Base-by-base conservation (phyloP, 176 grass and related monocot species). In the Aechmea fasciata region DNA sequence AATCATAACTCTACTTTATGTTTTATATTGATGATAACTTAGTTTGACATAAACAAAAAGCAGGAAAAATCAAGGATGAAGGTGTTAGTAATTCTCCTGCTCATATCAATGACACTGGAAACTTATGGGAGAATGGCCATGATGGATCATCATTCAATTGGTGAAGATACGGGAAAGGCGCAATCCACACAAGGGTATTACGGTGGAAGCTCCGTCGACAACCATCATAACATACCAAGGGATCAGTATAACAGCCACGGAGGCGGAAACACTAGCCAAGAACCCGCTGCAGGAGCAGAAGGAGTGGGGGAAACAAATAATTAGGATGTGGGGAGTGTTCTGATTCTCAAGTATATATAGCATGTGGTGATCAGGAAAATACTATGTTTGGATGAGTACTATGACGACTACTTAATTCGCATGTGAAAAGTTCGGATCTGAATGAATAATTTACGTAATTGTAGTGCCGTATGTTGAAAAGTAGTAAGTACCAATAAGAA, bases 151-250 rank as follows among this genome's bases (percentile, higher is more conserved):
- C 77, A 79, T 64, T 61, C 55, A 61, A 11, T 9, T 61, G 10
- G 9, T 18, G 15, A 3, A 79, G 77, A 52, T 50, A 71, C 15
- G 41, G 53, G 15, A 15, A 81, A 68, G 19, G 65, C 13, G 50
- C 67, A 69, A 26, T 50, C 2, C 63, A 69, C 59, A 70, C 2
- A 52, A 13, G 57, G 63, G 15, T 68, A 65, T 25, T 70, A 59
- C 12, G 71, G 65, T 15, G 79, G 79, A 2, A 75, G 41, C 17
- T 13, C 71, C 4, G 49, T 81, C 52, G 71, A 81, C 47, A 81
- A 81, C 64, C 79, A 81, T 68, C 79, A 81, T 75, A 68, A 19
- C 29, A 80, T 80, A 68, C 78, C 78, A 19, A 80, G 78, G 69
- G 70, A 80, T 3, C 78, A 80, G 51, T 80, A 74, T 65, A 73